Evolutionary conservation across 2,329 filamentous ascomycete species (phyloP), one percentile per base, ranked within the genome.

Genomic region (Xylariales sp.): DNA sequence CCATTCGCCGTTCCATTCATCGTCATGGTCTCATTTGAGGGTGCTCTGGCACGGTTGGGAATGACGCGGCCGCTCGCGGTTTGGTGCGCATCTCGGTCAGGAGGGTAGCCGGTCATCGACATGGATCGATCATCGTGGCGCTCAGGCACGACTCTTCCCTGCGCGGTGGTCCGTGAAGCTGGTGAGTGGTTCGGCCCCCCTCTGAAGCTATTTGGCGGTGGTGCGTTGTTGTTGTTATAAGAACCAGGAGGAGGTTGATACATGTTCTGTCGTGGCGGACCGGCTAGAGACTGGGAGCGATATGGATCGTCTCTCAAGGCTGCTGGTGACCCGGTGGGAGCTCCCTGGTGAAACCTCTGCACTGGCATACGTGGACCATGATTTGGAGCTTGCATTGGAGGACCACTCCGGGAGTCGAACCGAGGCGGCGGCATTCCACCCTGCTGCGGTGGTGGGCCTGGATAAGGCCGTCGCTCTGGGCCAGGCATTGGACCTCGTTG

Each of bases 61-160:
- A 98, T 95, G 15, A 95, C 75, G 49, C 93, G 79, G 33, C 93
- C 93, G 57, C 87, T 95, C 79, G 91, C 94, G 5, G 90, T 96
- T 62, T 96, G 91, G 60, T 93, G 85, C 30, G 89, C 71, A 53
- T 86, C 85, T 43, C 78, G 75, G 50, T 94, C 88, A 4, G 82
- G 74, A 4, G 83, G 74, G 50, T 88, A 86, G 8, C 86, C 88
- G 5, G 85, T 93, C 83, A 98, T 84, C 31, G 91, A 95, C 93
- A 97, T 97, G 46, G 93, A 83, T 41, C 93, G 80, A 61, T 97
- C 91, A 53, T 94, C 88, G 44, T 90, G 85, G 38, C 91, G 81
- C 57, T 96, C 90, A 2, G 93, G 93, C 7, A 98, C 89, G 24
- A 93, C 73, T 43, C 93, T 79, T 21, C 93, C 93, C 59, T 96